A percentile compares a stretch with the other conserved stretches of the same genome.
These are phyloP conservation scores for Andrographis paniculata DNA, from an alignment of 305 asterid genomes.

Conservation along the genomic window DNA sequence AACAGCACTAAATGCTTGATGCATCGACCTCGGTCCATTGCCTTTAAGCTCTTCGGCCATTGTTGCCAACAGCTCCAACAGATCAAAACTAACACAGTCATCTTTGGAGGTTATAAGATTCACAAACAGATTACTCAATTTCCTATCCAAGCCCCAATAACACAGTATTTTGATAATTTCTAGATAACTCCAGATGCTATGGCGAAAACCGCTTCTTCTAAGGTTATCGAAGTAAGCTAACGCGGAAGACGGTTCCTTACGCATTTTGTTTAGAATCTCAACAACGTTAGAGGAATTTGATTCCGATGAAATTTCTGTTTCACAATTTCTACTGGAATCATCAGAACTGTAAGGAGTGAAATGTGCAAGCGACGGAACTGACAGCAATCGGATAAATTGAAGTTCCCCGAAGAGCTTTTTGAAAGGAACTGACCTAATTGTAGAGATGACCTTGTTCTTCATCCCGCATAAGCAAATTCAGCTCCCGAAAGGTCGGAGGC, in stretches of 20 bases:
- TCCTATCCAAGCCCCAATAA: conserved; percentile 39
- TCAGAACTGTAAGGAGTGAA: too few relatives aligned
- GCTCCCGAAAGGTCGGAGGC: too few relatives aligned
- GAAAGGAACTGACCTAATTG: too few relatives aligned
- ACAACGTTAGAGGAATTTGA: conserved; percentile 32
- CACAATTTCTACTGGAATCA: too few relatives aligned
- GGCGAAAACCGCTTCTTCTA: conserved; percentile 41
- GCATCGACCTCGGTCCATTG: conserved; percentile 34
- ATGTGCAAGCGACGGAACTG: too few relatives aligned
- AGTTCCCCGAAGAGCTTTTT: too few relatives aligned
- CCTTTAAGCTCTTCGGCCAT: conserved; percentile 41
- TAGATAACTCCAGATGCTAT: conserved; percentile 38
- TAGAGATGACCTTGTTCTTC: too few relatives aligned
- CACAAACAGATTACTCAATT: conserved; percentile 38
- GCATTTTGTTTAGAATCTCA: conserved; percentile 43
- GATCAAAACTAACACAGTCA: conserved; percentile 31
- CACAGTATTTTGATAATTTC: conserved; percentile 57
- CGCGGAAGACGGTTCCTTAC: conserved; percentile 45
- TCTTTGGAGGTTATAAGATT: conserved; percentile 35
- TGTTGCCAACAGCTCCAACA: conserved; percentile 50
- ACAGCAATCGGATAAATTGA: too few relatives aligned
- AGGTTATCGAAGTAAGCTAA: conserved; percentile 34
- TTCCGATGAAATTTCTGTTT: too few relatives aligned
- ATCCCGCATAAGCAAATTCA: too few relatives aligned
- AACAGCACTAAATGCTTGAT: conserved; percentile 47